Evolutionary conservation across 495 filamentous ascomycete species (phyloP).

Genomic region (Penicillium flavigenum): DNA sequence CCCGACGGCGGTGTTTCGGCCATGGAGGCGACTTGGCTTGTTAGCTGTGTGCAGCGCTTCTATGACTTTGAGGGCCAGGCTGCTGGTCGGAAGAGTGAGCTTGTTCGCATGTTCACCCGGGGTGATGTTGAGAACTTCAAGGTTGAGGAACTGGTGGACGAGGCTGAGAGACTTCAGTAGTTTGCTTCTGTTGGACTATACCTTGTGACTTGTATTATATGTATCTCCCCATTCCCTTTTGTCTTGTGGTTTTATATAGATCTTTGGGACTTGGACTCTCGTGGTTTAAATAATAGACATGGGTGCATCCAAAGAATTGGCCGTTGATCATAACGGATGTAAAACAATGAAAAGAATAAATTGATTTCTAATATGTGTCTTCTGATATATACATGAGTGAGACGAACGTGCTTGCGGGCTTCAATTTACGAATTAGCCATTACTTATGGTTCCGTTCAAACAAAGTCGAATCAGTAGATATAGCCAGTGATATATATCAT

Average conservation of each 20-base stretch:
- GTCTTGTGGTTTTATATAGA: not conserved
- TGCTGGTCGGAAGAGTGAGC: slow-evolving; percentile 51
- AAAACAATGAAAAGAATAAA: not conserved
- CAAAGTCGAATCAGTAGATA: not conserved
- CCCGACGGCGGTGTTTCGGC: slow-evolving; percentile 74
- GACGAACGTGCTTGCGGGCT: too few relatives aligned
- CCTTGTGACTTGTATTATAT: slow-evolving; percentile 14
- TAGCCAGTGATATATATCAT: not conserved
- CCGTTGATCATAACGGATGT: not conserved
- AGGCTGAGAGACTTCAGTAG: slow-evolving; percentile 67
- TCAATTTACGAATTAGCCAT: too few relatives aligned
- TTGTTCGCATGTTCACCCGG: slow-evolving; percentile 77
- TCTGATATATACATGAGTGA: too few relatives aligned
- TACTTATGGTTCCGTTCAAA: too few relatives aligned
- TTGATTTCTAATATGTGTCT: not conserved
- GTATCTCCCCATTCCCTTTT: slow-evolving; percentile 1
- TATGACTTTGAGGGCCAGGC: slow-evolving; percentile 67
- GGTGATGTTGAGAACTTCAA: slow-evolving; percentile 73
- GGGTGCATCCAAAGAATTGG: not conserved
- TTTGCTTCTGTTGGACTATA: slow-evolving; percentile 25
- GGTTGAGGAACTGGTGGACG: slow-evolving; percentile 79
- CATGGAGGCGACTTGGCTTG: slow-evolving; percentile 79
- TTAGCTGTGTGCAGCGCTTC: slow-evolving; percentile 95
- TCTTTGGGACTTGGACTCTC: not conserved
- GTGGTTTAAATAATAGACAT: not conserved